Conservation (phyloP, 495 filamentous ascomycete genomes). For the Bathelium albidoporum region DNA sequence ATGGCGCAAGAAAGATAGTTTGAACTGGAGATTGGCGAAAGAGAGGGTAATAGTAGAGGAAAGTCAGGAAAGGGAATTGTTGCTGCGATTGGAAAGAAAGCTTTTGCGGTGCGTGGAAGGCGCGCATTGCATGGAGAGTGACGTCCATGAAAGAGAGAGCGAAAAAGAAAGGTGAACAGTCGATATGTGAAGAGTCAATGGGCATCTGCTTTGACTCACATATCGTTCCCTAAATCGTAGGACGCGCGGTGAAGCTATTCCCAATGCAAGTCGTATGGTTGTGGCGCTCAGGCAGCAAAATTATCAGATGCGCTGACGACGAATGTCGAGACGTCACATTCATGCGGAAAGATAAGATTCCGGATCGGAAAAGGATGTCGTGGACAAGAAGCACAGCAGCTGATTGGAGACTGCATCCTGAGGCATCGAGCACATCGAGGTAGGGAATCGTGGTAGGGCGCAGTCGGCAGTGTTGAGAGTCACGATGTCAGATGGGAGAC, state of each 20-base stretch:
- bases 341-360: background rate
- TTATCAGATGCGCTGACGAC: background rate
- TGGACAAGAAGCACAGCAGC: background rate
- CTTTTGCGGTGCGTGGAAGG: background rate
- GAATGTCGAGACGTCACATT: background rate
- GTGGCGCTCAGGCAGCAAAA: background rate
- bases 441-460: background rate
- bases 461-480: background rate
- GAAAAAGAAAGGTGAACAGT: background rate
- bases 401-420: background rate
- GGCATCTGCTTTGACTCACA: background rate
- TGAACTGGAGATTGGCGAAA: background rate
- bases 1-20: too few species aligned
- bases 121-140: background rate
- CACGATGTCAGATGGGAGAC: background rate
- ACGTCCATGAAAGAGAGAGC: background rate
- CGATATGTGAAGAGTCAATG: background rate
- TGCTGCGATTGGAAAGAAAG: background rate
- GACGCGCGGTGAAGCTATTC: background rate
- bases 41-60: background rate
- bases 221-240: background rate
- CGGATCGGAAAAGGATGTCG: background rate
- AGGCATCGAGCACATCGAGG: background rate
- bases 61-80: background rate
- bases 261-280: background rate